phyloP scores from a whole-genome alignment of 148 eudicot genomes.

The Euryodendron excelsum region DNA sequence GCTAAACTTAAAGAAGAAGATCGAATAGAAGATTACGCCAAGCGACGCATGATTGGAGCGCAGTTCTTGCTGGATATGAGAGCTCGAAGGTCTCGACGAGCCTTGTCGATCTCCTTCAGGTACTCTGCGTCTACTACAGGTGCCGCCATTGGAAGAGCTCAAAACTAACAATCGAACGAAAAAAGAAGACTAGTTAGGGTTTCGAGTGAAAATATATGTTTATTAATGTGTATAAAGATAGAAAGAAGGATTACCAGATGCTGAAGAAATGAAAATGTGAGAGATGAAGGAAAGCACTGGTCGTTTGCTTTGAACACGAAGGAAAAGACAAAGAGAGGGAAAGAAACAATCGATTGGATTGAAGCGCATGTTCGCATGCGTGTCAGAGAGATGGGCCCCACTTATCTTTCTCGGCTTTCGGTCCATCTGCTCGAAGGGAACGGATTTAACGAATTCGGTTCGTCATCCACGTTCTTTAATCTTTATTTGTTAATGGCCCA shows the following conservation, averaged over 20 bases:
- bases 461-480: too few relatives aligned
- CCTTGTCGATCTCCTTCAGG: slow-evolving; percentile 61
- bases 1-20: not conserved
- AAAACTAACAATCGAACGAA: not conserved
- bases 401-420: too few relatives aligned
- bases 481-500: too few relatives aligned
- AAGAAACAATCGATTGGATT: not conserved
- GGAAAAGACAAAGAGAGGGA: not conserved
- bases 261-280: slow-evolving; percentile 14
- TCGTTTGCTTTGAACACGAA: not conserved
- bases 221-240: not conserved
- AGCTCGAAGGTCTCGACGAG: slow-evolving; percentile 75
- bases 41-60: slow-evolving; percentile 93
- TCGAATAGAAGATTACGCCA: slow-evolving; percentile 50
- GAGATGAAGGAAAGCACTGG: slow-evolving; percentile 1
- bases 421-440: too few relatives aligned
- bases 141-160: slow-evolving; percentile 18
- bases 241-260: not conserved
- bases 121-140: slow-evolving; percentile 47
- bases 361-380: too few relatives aligned
- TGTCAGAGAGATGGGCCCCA: too few relatives aligned
- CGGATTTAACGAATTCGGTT: too few relatives aligned
- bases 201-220: too few relatives aligned
- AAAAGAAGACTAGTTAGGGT: not conserved
- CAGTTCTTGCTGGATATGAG: slow-evolving; percentile 68